Evolutionary conservation across 2,329 filamentous ascomycete species (phyloP).

Genomic region (Diaporthe citri): DNA sequence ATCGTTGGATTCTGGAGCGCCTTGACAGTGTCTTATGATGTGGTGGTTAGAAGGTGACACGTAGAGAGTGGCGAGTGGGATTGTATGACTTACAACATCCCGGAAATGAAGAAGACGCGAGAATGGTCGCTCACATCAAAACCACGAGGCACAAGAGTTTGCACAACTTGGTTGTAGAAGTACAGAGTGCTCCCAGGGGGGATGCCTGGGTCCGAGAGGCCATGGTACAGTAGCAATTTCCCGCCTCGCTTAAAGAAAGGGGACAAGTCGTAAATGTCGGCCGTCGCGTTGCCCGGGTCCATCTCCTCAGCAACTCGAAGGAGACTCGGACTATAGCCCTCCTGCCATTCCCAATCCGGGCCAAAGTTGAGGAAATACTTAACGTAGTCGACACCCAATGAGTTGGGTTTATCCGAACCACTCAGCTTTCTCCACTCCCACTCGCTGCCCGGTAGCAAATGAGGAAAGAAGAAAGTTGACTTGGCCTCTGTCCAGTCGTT

Average conservation of each 20-base stretch:
- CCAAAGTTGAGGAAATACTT: background rate
- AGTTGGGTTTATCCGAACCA: background rate
- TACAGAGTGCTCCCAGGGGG: constrained; percentile 49
- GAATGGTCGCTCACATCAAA: background rate
- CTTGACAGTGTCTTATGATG: background rate
- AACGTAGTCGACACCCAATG: background rate
- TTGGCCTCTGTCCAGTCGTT: background rate
- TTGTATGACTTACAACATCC: constrained; percentile 50
- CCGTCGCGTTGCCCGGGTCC: constrained; percentile 33
- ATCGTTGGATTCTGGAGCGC: background rate
- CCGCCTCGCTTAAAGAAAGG: constrained; percentile 50
- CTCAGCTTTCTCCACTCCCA: background rate
- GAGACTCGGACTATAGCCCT: background rate
- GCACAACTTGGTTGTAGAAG: background rate
- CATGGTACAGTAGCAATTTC: constrained; percentile 61
- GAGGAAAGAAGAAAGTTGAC: background rate
- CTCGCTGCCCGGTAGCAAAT: background rate
- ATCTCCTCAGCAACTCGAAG: background rate
- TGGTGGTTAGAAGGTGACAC: background rate
- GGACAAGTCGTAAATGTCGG: constrained; percentile 38
- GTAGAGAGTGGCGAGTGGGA: background rate
- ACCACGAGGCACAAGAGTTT: constrained; percentile 39
- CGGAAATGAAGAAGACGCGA: constrained; percentile 60
- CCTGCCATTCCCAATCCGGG: background rate
- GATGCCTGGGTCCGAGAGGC: constrained; percentile 57